These are phyloP conservation scores for Drosera capensis DNA, from an alignment of 148 eudicot species.

Conservation along the genomic window DNA sequence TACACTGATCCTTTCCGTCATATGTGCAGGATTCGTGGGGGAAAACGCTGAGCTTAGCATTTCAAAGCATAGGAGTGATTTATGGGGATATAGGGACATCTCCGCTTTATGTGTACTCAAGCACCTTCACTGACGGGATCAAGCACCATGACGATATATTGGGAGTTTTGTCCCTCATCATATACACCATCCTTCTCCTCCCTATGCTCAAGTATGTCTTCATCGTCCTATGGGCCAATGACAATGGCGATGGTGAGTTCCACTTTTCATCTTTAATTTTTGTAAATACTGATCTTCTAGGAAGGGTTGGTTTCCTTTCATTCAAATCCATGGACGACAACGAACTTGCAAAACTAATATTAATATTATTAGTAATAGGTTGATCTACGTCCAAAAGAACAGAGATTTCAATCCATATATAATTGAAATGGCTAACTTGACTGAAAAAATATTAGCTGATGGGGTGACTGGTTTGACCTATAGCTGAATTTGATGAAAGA, in stretches of 20 bases:
- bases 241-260: conserved; percentile 27
- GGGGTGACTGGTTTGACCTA: too few species aligned
- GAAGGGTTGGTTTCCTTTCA: too few species aligned
- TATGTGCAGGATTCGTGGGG: neutral
- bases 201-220: conserved; percentile 27
- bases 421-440: too few species aligned
- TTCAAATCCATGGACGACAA: neutral
- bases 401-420: too few species aligned
- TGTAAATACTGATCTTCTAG: too few species aligned
- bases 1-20: too few species aligned
- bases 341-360: too few species aligned
- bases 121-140: conserved; percentile 18
- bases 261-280: too few species aligned
- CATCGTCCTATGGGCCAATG: conserved; percentile 27
- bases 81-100: conserved; percentile 37
- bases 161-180: conserved; percentile 22
- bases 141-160: conserved; percentile 19
- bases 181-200: conserved; percentile 23
- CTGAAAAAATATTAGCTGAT: too few species aligned
- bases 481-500: too few species aligned
- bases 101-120: conserved; percentile 21
- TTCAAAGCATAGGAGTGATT: conserved; percentile 15
- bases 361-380: too few species aligned
- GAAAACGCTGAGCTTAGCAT: neutral
- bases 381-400: too few species aligned